Base-by-base conservation (phyloP, 2,329 filamentous ascomycete species). In the Trichophyton verrucosum region DNA sequence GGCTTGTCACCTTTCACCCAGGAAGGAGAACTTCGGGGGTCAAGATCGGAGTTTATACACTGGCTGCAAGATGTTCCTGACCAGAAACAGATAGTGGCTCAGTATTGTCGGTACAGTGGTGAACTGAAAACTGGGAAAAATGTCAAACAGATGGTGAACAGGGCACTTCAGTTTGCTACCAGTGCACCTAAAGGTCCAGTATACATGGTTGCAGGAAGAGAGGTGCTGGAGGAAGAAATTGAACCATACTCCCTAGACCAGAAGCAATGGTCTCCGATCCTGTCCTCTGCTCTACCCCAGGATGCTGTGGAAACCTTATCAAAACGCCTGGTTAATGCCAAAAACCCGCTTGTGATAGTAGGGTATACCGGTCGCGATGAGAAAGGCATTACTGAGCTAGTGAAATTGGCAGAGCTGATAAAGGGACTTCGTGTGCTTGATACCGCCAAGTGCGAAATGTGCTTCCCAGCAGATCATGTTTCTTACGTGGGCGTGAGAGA, bases 61-160 rank as follows among this genome's bases (percentile, higher is more conserved):
- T 92, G 88, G 87, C 86, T 91, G 36, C 88, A 92, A 68, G 87
- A 92, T 72, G 86, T 91, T 2, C 88, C 86, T 0, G 87, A 92
- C 68, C 89, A 92, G 72, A 89, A 87, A 71, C 81, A 85, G 67
- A 91, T 95, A 62, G 77, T 95, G 2, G 78, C 82, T 0, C 90
- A 95, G 75, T 95, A 95, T 73, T 95, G 91, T 71, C 82, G 90
- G 8, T 95, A 94, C 69, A 77, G 86, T 0, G 89, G 81, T 2
- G 91, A 95, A 76, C 85, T 95, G 72, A 91, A 91, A 76, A 86
- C 87, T 1, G 89, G 89, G 15, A 82, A 82, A 69, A 95, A 95
- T 68, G 83, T 95, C 63, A 95, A 95, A 78, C 89, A 95, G 76
- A 86, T 95, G 75, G 88, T 95, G 63, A 90, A 90, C 69, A 85